phyloP scores from a whole-genome alignment of 2,329 filamentous ascomycete species.

The Apiospora sp. region DNA sequence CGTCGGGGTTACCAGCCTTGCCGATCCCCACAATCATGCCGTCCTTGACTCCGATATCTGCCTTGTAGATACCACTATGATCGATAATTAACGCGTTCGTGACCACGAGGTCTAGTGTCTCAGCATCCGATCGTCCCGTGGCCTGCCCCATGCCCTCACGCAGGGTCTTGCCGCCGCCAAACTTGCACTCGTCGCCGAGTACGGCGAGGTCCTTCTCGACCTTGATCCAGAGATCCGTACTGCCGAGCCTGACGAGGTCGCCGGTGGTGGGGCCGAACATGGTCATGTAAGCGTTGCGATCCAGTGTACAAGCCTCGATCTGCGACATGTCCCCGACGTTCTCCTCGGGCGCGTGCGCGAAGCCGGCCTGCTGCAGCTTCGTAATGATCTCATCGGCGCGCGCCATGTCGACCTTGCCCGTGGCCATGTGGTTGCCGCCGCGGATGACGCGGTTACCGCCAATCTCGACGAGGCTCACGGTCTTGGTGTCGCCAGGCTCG shows the following conservation, averaged over 20 bases:
- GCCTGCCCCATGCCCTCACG: slow-evolving; percentile 97
- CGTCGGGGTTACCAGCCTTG: slow-evolving; percentile 95
- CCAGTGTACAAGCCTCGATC: slow-evolving; percentile 73
- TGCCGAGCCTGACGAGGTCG: slow-evolving; percentile 81
- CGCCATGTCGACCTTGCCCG: slow-evolving; percentile 72
- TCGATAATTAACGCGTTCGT: slow-evolving; percentile 91
- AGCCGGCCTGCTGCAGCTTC: slow-evolving; percentile 75
- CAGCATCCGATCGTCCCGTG: slow-evolving; percentile 74
- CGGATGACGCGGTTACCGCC: slow-evolving; percentile 80
- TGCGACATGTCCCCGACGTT: slow-evolving; percentile 57
- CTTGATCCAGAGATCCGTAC: slow-evolving; percentile 88
- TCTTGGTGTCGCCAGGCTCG: slow-evolving; percentile 91
- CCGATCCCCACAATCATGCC: slow-evolving; percentile 88
- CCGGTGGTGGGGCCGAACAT: slow-evolving; percentile 96
- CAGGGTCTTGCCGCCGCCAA: slow-evolving; percentile 92
- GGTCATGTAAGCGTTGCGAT: slow-evolving; percentile 77
- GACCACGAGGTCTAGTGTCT: slow-evolving; percentile 84
- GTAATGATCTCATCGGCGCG: slow-evolving; percentile 72
- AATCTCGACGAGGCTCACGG: slow-evolving; percentile 89
- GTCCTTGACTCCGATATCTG: slow-evolving; percentile 91
- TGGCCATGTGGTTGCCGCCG: slow-evolving; percentile 83
- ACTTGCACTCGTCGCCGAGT: slow-evolving; percentile 94
- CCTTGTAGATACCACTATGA: slow-evolving; percentile 93
- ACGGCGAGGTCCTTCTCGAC: slow-evolving; percentile 86
- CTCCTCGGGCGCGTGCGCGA: slow-evolving; percentile 79